phyloP scores from a whole-genome alignment of 768 basidiomycete genomes.

The Agaricus sinodeliciosus region DNA sequence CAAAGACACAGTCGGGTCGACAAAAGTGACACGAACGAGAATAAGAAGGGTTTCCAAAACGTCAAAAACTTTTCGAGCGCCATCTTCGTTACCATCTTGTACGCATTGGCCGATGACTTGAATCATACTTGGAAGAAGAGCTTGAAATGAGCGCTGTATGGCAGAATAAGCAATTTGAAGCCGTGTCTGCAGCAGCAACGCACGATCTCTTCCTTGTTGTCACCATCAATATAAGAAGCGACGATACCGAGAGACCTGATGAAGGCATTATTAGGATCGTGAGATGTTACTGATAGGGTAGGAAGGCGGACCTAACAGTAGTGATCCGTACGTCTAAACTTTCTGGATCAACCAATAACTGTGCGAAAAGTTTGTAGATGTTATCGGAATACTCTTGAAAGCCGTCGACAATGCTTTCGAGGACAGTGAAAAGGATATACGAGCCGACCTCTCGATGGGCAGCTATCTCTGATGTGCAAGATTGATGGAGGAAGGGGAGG shows the following conservation, averaged over 20 bases:
- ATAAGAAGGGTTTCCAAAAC: conserved; percentile 94
- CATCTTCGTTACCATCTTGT: conserved; percentile 69
- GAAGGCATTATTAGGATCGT: conserved; percentile 8
- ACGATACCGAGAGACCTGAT: conserved; percentile 81
- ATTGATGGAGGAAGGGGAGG: conserved; percentile 79
- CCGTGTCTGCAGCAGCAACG: conserved; percentile 19
- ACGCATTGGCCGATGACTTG: conserved; percentile 82
- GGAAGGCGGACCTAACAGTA: conserved; percentile 59
- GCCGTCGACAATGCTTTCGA: conserved; percentile 89
- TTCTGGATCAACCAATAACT: conserved; percentile 72
- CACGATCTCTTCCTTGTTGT: conserved; percentile 85
- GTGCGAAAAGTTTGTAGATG: conserved; percentile 76
- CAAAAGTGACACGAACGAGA: conserved; percentile 44
- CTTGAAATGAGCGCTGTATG: conserved; percentile 77
- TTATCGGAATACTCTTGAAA: conserved; percentile 68
- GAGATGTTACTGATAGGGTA: not conserved
- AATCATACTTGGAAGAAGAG: conserved; percentile 81
- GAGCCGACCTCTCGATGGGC: conserved; percentile 87
- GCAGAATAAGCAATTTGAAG: conserved; percentile 3
- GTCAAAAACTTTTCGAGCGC: conserved; percentile 87
- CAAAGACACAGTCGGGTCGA: not conserved
- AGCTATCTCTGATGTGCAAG: conserved; percentile 60
- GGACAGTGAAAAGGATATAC: conserved; percentile 84
- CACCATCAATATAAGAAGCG: conserved; percentile 85
- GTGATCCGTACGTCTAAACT: conserved; percentile 88